Evolutionary conservation across 352 stramenopile genomes (phyloP), one percentile per base, ranked within the genome.

Genomic region (Pythium diclinum): DNA sequence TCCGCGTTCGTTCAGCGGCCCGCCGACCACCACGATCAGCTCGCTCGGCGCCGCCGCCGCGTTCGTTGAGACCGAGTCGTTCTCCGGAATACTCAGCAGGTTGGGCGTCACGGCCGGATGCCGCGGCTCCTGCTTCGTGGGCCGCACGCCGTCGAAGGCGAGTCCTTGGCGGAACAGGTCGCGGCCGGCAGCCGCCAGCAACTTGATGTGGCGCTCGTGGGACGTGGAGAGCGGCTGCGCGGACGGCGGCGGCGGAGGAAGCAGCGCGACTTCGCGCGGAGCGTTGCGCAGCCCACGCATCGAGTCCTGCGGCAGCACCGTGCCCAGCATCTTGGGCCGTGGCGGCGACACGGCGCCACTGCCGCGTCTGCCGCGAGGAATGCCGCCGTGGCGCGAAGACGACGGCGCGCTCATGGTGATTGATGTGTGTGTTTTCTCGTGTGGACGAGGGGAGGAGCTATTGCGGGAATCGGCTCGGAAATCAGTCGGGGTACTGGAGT

Each of bases 101-200:
- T 83, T 90, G 10, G 77, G 72, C 21, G 70, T 73, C 19, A 86
- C 70, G 3, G 77, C 74, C 6, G 76, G 81, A 44, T 85, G 78
- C 2, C 74, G 72, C 44, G 75, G 67, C 40, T 72, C 74, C 17
- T 68, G 64, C 4, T 63, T 68, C 19, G 63, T 68, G 28, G 80
- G 69, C n/a, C 73, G 71, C 53, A 81, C 47, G 46, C 73, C 75
- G 44, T 88, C 74, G 51, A 87, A 75, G 55, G 74, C 68, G 40
- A 91, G 68, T 1, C 82, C 77, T 21, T 83, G 63, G 40, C 82
- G 78, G 57, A 91, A 89, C 59, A 91, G 80, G 23, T 88, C 77
- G 34, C 78, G 73, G 0, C 82, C 82, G 2, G 79, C 82, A n/a
- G 73, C 69, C 0, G 82, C 82, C 19, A 91, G 67, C 25, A 85